Evolutionary conservation across 257 asterid genomes (phyloP).

Genomic region (Plantago elongata): DNA sequence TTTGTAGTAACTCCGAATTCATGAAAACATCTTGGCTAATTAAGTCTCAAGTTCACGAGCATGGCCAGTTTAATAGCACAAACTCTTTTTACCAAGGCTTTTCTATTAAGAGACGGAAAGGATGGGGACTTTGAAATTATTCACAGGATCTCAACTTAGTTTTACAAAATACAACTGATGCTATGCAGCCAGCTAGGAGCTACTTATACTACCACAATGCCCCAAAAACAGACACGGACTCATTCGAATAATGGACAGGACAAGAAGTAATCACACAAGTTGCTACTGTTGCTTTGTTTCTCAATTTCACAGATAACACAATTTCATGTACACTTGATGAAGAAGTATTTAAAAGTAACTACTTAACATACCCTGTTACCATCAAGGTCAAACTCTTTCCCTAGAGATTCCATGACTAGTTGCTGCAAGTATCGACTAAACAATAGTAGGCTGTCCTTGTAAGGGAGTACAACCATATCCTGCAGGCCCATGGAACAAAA

Average conservation of each 20-base stretch:
- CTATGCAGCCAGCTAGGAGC: neutral
- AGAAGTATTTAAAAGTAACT: constrained; percentile 6
- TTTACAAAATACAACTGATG: neutral
- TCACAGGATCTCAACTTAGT: neutral
- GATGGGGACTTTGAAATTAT: neutral
- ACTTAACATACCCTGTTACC: constrained; percentile 77
- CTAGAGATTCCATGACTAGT: constrained; percentile 98
- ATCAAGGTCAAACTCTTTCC: constrained; percentile 94
- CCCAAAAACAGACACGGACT: neutral
- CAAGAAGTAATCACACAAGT: constrained; percentile 4
- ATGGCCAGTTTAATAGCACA: neutral
- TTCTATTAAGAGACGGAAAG: constrained; percentile 1
- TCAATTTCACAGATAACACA: neutral
- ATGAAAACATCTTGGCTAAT: constrained; percentile 1
- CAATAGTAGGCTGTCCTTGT: constrained; percentile 90
- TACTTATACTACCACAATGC: neutral
- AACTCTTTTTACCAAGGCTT: neutral
- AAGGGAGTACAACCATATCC: constrained; percentile 99
- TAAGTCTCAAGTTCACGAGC: neutral
- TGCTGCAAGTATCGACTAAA: constrained; percentile 96
- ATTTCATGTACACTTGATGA: neutral
- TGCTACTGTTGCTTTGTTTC: neutral
- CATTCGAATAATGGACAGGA: neutral
- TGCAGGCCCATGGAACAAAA: constrained; percentile 32
- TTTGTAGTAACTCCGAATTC: neutral